These are phyloP conservation scores for Cercospora sojina DNA, from an alignment of 2,329 filamentous ascomycete genomes.

Conservation along the genomic window DNA sequence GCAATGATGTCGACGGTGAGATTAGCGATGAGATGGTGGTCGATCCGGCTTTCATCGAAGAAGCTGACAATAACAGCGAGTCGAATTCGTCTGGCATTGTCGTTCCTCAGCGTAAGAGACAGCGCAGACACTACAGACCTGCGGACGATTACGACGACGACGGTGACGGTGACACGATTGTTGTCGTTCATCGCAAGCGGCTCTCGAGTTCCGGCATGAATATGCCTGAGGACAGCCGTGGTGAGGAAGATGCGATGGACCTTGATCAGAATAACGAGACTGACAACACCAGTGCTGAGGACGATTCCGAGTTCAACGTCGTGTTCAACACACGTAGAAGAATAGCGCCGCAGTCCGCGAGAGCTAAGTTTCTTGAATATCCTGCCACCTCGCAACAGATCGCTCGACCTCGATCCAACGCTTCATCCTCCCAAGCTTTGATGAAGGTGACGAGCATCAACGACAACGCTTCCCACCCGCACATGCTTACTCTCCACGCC, in stretches of 20 bases:
- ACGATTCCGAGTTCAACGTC: neutral
- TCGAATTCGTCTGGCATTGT: neutral
- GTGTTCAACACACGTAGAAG: neutral
- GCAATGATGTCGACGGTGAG: neutral
- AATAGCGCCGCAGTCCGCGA: neutral
- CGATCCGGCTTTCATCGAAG: too few species aligned
- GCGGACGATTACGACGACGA: neutral
- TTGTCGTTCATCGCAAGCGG: neutral
- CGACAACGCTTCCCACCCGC: neutral
- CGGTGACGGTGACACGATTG: neutral
- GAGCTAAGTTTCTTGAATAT: neutral
- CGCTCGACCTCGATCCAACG: neutral
- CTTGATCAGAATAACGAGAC: neutral
- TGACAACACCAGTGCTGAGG: neutral
- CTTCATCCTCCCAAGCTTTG: neutral
- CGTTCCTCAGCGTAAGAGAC: neutral
- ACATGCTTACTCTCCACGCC: neutral
- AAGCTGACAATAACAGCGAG: neutral
- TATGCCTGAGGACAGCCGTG: neutral
- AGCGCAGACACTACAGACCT: neutral
- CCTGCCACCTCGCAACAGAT: neutral
- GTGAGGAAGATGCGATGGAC: neutral
- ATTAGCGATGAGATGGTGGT: too few species aligned
- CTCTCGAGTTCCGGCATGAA: neutral
- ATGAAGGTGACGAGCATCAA: neutral